Evolutionary conservation across 805 yeast genomes (phyloP), one percentile per base, ranked within the genome.

Genomic region (Starmerella tilneyi): DNA sequence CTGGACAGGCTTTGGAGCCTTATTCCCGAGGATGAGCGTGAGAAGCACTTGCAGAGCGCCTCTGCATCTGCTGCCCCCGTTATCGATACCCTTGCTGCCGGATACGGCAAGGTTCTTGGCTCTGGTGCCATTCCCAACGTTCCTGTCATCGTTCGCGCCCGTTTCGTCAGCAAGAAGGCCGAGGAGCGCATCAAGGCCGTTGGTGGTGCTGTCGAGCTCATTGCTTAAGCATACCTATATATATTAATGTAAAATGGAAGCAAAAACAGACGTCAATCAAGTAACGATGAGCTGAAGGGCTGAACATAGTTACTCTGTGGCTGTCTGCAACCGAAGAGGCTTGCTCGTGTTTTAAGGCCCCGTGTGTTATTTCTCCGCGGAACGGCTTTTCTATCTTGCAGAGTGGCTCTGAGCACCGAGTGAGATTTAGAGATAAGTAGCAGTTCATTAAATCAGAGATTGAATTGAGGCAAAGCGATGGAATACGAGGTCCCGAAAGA

Each of bases 31-130:
- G 94, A 83, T 66, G 78, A 84, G 79, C 86, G 92, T 73, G 97
- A 89, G 64, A 84, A 83, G 71, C 82, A 82, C 81, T 75, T 92
- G 65, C 74, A 84, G 67, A 71, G 83, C 55, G 72, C 96, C 58
- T 75, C 89, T 59, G 70, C 84, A 62, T 76, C 86, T 61, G 78
- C 94, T 71, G 98, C 97, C 65, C 94, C 96, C 72, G 96, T 92
- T 69, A 92, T 92, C 67, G 98, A 92, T 78, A 89, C 97, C 65
- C 80, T 92, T 73, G 97, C 97, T 69, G 81, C 81, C 72, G 99
- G 99, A 73, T 92, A 83, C 94, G 97, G 96, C 75, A 92, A 92
- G 79, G 96, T 92, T 67, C 84, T 92, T 68, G 99, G 96, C 75
- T 92, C 92, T 79, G 99, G 99, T 73, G 79, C 83, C 72, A 76